These are phyloP conservation scores for Dictyostelium capitatum DNA, from an alignment of 78 protist species.

Conservation along the genomic window DNA sequence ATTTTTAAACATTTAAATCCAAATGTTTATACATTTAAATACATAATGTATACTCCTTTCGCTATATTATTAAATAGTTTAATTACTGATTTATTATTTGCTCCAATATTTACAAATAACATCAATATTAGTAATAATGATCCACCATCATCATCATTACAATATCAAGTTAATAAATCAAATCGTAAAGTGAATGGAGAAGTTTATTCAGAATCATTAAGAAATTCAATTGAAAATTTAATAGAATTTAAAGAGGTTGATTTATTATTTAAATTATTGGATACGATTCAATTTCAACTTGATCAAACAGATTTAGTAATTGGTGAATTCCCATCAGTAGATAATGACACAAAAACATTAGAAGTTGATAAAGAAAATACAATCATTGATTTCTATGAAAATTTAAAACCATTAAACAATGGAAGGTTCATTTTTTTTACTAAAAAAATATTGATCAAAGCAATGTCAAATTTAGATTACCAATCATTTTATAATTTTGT, in stretches of 20 bases:
- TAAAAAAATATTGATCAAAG: no score
- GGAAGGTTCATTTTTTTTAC: not conserved
- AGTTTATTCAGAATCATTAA: no score
- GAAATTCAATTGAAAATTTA: not conserved
- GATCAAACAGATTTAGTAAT: not conserved
- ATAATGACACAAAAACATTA: no score
- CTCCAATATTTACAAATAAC: not conserved
- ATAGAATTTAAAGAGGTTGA: not conserved
- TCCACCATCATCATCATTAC: no score
- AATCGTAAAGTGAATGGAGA: no score
- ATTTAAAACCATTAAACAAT: not conserved
- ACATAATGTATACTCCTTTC: not conserved
- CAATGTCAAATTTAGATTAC: not conserved
- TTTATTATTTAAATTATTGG: not conserved
- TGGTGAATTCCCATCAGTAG: not conserved
- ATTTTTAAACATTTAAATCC: no score
- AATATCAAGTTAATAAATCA: no score
- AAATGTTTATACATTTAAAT: not conserved
- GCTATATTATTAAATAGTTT: no score
- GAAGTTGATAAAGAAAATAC: not conserved
- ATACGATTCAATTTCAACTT: not conserved
- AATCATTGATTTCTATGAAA: no score
- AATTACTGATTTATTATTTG: not conserved
- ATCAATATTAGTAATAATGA: no score
- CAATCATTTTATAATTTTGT: not conserved